Conservation (phyloP, 2,329 filamentous ascomycete genomes). For the Xylaria multiplex region DNA sequence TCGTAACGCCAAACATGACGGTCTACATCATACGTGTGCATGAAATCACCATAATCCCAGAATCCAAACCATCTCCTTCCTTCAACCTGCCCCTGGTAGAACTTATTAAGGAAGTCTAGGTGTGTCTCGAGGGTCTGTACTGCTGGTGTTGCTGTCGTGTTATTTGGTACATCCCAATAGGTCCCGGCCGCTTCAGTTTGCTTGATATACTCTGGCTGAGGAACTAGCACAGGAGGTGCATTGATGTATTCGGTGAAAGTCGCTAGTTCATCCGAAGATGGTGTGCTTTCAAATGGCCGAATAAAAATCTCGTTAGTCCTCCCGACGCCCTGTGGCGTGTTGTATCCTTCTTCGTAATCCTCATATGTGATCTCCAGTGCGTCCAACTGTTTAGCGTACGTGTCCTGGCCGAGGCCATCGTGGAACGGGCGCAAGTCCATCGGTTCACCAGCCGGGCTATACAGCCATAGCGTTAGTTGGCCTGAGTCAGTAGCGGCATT, state of each 20-base stretch:
- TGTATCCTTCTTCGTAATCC: constrained; percentile 65
- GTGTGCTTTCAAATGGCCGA: constrained; percentile 63
- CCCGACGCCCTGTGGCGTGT: constrained; percentile 67
- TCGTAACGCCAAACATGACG: constrained; percentile 72
- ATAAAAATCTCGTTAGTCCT: constrained; percentile 67
- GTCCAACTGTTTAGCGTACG: constrained; percentile 67
- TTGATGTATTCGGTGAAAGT: constrained; percentile 58
- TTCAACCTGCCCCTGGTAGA: constrained; percentile 65
- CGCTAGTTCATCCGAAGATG: constrained; percentile 58
- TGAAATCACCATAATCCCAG: constrained; percentile 70
- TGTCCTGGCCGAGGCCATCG: constrained; percentile 65
- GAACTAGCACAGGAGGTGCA: constrained; percentile 62
- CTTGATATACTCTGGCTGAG: constrained; percentile 60
- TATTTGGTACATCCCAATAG: constrained; percentile 61
- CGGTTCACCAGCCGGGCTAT: constrained; percentile 65
- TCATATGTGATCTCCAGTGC: constrained; percentile 72
- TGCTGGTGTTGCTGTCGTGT: constrained; percentile 40
- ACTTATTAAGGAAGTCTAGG: constrained; percentile 65
- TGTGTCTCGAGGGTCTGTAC: constrained; percentile 59
- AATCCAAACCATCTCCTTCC: constrained; percentile 72
- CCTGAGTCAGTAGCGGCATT: constrained; percentile 61
- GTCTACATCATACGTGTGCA: constrained; percentile 69
- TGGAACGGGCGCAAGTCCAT: constrained; percentile 68
- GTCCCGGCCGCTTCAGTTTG: constrained; percentile 63
- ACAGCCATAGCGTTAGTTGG: constrained; percentile 68